Evolutionary conservation across 1,284 basidiomycete species (phyloP), one percentile per base, ranked within the genome.

Genomic region (Polyporus tsugae): DNA sequence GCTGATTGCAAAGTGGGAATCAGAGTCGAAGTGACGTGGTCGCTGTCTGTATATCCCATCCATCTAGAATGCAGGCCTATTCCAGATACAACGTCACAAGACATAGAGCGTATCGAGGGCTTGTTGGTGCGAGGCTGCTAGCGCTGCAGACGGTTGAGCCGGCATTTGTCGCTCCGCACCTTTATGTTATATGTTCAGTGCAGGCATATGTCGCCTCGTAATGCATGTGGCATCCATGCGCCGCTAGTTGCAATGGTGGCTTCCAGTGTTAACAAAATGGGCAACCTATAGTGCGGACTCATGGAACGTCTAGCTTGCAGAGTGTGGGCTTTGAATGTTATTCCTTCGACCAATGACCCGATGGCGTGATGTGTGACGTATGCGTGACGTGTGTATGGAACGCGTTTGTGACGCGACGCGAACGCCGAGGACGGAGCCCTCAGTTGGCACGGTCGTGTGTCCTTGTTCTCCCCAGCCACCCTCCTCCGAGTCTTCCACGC

Each of bases 1-100:
- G 83, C 85, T 98, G 73, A 80, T 99, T 79, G 85, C 84, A 62
- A 89, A 89, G 79, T 92, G 89, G 87, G 93, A 94, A 80, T 87
- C 85, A 76, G 87, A 89, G 60, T 81, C 83, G 76, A 81, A 82
- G 82, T 85, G 80, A 79, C 64, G 61, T 70, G 70, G 69, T 68
- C 60, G 70, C 42, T 55, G 64, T 55, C 60, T 66, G 64, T 69
- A 65, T 60, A 64, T 62, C 66, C 65, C 42, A 59, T 29, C 61
- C 66, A 64, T 59, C 64, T 73, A 72, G 68, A 73, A 69, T 70
- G 63, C 68, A 69, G 71, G 61, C 61, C 65, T 66, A 63, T 65
- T 63, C 36, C 60, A 39, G 62, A 52, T 67, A 66, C 42, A 22
- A 36, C 38, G 11, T 13, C 17, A 39, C 33, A 49, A 29, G 42